A percentile compares a stretch with the other conserved stretches of the same genome.
These are phyloP conservation scores for Gnomoniopsis smithogilvyi DNA, from an alignment of 2,329 filamentous ascomycete species.

Conservation along the genomic window DNA sequence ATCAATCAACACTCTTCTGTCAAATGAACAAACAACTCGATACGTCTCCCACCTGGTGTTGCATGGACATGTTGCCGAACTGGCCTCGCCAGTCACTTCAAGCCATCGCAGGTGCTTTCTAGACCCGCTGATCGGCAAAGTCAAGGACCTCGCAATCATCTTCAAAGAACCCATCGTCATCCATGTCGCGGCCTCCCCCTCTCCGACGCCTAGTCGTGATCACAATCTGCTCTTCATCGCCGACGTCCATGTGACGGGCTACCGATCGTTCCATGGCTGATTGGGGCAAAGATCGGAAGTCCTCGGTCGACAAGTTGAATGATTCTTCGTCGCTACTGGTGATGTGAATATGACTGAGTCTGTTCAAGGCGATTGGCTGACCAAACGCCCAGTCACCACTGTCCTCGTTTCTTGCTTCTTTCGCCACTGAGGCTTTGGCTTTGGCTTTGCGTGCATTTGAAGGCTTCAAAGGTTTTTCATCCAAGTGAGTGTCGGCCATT, in stretches of 20 bases:
- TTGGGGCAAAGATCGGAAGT: slow-evolving; percentile 57
- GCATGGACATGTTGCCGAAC: slow-evolving; percentile 5
- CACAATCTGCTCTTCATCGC: slow-evolving; percentile 72
- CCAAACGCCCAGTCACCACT: slow-evolving; percentile 58
- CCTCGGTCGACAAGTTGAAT: slow-evolving; percentile 45
- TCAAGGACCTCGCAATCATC: slow-evolving; percentile 90
- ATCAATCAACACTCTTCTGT: slow-evolving; percentile 13
- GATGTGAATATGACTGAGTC: slow-evolving; percentile 50
- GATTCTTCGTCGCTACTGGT: slow-evolving; percentile 48
- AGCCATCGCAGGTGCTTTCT: slow-evolving; percentile 22
- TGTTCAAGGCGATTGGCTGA: slow-evolving; percentile 46
- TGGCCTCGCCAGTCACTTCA: slow-evolving; percentile 4
- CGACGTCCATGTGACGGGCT: slow-evolving; percentile 49
- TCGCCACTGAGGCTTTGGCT: slow-evolving; percentile 21
- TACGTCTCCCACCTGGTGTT: background rate
- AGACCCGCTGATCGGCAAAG: slow-evolving; percentile 72
- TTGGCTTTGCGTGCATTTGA: slow-evolving; percentile 22
- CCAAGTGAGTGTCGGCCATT: slow-evolving; percentile 38
- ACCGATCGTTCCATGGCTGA: slow-evolving; percentile 58
- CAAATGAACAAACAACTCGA: slow-evolving; percentile 16
- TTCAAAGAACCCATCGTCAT: slow-evolving; percentile 81
- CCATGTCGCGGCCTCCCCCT: slow-evolving; percentile 49
- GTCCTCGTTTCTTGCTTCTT: background rate
- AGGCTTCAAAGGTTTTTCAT: slow-evolving; percentile 31
- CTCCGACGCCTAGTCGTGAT: slow-evolving; percentile 74